phyloP scores from a whole-genome alignment of 2,329 filamentous ascomycete genomes.

The Fusarium sp. region DNA sequence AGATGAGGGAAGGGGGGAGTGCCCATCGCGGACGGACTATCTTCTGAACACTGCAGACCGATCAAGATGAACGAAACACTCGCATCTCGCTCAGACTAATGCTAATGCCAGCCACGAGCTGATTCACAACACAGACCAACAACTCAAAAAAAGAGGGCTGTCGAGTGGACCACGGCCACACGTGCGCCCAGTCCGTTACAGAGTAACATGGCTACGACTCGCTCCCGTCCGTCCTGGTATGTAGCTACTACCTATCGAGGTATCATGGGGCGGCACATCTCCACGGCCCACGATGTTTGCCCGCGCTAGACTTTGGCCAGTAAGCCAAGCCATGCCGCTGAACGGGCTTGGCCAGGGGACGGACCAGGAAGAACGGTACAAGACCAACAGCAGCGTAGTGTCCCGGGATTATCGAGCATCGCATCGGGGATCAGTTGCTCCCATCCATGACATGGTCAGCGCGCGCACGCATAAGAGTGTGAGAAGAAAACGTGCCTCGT shows the following conservation, averaged over 20 bases:
- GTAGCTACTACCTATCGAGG: not conserved
- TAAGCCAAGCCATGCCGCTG: constrained; percentile 29
- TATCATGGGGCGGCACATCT: constrained; percentile 18
- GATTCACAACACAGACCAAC: constrained; percentile 21
- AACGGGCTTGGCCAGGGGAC: constrained; percentile 28
- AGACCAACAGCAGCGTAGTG: constrained; percentile 16
- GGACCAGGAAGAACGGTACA: constrained; percentile 27
- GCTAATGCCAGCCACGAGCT: constrained; percentile 3
- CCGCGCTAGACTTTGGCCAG: constrained; percentile 35
- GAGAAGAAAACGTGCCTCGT: constrained; percentile 18
- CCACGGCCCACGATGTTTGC: constrained; percentile 32
- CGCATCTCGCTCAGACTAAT: not conserved
- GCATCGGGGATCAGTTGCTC: constrained; percentile 14
- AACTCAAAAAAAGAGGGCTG: constrained; percentile 12
- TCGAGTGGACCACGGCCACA: constrained; percentile 18
- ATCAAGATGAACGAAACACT: constrained; percentile 27
- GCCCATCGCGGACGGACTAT: not conserved
- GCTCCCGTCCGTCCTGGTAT: constrained; percentile 13
- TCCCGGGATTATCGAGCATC: constrained; percentile 16
- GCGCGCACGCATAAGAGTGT: not conserved
- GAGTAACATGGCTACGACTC: constrained; percentile 20
- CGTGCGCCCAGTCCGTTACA: constrained; percentile 26
- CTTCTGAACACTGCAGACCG: constrained; percentile 13
- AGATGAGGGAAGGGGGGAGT: constrained; percentile 4
- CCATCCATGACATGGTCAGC: constrained; percentile 17